Percentiles rank a stretch among this genome's conserved stretches.
Conservation (phyloP, 768 basidiomycete genomes). For the Trametes cingulata region DNA sequence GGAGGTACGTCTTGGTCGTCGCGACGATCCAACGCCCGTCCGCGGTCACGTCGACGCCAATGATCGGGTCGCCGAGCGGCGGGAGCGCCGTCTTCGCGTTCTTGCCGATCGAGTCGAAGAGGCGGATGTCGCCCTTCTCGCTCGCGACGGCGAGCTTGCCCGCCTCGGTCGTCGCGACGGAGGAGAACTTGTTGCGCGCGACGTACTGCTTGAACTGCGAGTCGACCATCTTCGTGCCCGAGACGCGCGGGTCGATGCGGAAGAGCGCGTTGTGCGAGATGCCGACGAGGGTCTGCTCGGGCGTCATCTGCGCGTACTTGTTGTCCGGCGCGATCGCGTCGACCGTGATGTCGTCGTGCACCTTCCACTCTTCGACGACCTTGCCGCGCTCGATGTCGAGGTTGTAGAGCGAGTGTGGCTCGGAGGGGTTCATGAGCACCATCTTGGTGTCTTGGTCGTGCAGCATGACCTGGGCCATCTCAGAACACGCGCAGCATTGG, state of each 20-base stretch:
- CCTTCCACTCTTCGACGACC: conserved; percentile 98
- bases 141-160: conserved; percentile 93
- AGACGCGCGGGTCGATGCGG: conserved; percentile 94
- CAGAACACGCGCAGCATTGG: neutral
- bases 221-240: conserved; percentile 91
- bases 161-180: conserved; percentile 80
- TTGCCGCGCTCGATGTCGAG: conserved; percentile 95
- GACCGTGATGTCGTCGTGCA: conserved; percentile 86
- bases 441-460: conserved; percentile 97
- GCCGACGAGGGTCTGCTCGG: conserved; percentile 91
- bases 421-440: conserved; percentile 83
- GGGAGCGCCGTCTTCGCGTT: conserved; percentile 98
- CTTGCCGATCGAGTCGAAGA: conserved; percentile 96
- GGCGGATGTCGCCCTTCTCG: conserved; percentile 93
- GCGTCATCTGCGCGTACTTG: conserved; percentile 94
- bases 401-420: conserved; percentile 80
- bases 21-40: conserved; percentile 95
- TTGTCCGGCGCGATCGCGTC: conserved; percentile 88
- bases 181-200: conserved; percentile 93
- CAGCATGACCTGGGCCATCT: conserved; percentile 75
- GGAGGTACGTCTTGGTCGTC: conserved; percentile 90
- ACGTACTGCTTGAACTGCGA: conserved; percentile 95
- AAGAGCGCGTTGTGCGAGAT: conserved; percentile 93
- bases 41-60: conserved; percentile 92
- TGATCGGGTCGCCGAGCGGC: conserved; percentile 91